Base-by-base conservation (phyloP, 495 filamentous ascomycete species). In the Hypoxylon rickii region DNA sequence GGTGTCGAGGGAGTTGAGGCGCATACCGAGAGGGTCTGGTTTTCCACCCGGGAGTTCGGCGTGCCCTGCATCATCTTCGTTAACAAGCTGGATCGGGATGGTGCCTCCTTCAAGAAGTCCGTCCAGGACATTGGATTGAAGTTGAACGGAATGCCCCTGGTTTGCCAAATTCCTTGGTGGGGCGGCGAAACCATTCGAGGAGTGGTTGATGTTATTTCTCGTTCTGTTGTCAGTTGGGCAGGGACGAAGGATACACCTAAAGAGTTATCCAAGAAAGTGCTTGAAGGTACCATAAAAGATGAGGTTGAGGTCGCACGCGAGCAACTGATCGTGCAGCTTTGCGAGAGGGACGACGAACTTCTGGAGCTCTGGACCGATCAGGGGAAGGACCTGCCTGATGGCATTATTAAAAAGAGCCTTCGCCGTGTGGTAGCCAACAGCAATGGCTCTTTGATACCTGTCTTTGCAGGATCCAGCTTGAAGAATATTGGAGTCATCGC, bases 1-100 rank as follows among this genome's bases (percentile, higher is more conserved):
- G 91, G 90, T 6, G 95, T 99, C 34, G 93, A 96, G 51, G 95
- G 95, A 1, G 94, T 99, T 15, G 95, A 99, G 68, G 93, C 95
- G 1, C 95, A 97, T 70, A 99, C 95, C 0, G 95, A 99, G 70
- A 87, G 96, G 59, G 95, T 99, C 4, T 99, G 95, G 94, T 73
- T 83, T 8, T 94, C 97, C 48, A 94, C 95, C 1, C 88, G 85
- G 43, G 83, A 83, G 7, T 96, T 94, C 61, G 78, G 75, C 7
- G 97, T 97, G 29, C 95, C 95, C 10, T 77, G 91, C 18, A 82
- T 97, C 21, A 78, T 96, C 38, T 99, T 87, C 54, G 80, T 97
- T 61, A 99, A 99, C 73, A 99, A 99, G 70, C 83, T 99, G 10
- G 95, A 99, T 64, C 86, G 95, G 26, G 90, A 95, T 54, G 95